A percentile compares a stretch with the other conserved stretches of the same genome.
These are phyloP conservation scores for Tubosaeta sp. DNA, from an alignment of 768 basidiomycete species.

Conservation along the genomic window DNA sequence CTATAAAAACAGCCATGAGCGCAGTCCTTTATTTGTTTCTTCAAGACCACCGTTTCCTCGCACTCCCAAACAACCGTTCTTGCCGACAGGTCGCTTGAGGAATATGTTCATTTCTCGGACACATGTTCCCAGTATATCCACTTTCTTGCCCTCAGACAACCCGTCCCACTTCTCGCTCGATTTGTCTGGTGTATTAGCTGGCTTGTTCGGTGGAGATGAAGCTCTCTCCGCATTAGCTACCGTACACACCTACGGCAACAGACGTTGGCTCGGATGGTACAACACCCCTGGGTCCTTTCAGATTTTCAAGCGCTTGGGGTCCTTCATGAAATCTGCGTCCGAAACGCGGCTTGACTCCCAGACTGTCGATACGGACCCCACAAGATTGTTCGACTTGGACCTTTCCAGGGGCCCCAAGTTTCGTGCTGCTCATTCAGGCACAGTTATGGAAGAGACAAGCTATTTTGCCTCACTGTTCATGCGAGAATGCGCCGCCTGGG, in stretches of 20 bases:
- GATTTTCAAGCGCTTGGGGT: constrained; percentile 19
- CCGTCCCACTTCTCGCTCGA: constrained; percentile 15
- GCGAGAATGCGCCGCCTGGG: constrained; percentile 12
- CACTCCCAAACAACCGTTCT: background rate
- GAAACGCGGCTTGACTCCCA: background rate
- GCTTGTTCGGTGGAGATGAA: constrained; percentile 31
- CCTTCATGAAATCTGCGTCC: constrained; percentile 9
- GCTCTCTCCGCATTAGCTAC: constrained; percentile 28
- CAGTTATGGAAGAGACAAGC: constrained; percentile 39
- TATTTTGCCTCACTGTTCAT: constrained; percentile 54
- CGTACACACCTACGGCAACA: constrained; percentile 25
- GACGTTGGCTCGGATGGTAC: constrained; percentile 33
- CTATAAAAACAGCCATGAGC: background rate
- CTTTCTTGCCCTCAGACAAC: constrained; percentile 1
- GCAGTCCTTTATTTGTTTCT: background rate
- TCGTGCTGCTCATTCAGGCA: constrained; percentile 66
- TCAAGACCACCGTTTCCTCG: background rate
- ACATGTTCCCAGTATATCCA: background rate
- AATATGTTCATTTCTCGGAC: background rate
- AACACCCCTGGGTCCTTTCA: constrained; percentile 32
- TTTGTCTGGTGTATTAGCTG: constrained; percentile 18
- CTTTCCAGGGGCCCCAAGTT: constrained; percentile 51
- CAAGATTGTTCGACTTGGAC: constrained; percentile 14
- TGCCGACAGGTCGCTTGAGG: background rate
- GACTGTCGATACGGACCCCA: constrained; percentile 16